Conservation (phyloP, 2,329 filamentous ascomycete genomes). For the Aspergillus quadricinctus region DNA sequence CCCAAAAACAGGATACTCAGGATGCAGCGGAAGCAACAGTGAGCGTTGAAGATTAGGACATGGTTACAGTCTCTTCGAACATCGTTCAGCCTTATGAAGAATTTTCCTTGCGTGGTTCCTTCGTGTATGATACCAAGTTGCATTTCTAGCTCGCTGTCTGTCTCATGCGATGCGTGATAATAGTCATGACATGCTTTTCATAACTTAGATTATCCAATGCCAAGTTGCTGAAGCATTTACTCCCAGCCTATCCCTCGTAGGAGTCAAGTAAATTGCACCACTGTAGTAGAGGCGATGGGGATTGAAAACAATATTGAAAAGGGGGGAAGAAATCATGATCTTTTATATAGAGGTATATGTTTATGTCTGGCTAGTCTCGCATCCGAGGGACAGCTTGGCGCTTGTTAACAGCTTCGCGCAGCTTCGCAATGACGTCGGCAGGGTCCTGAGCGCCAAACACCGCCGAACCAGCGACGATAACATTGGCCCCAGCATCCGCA, state of each 20-base stretch:
- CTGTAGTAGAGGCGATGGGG: background rate
- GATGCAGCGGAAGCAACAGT: background rate
- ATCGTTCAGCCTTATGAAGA: background rate
- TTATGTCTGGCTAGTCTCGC: slow-evolving; percentile 10
- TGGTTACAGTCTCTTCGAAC: background rate
- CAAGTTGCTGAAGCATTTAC: too few species aligned
- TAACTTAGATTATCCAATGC: background rate
- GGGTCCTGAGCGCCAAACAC: slow-evolving; percentile 93
- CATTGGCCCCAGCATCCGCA: slow-evolving; percentile 91
- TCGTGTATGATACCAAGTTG: background rate
- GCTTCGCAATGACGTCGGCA: slow-evolving; percentile 73
- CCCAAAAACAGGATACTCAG: background rate
- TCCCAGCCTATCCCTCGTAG: too few species aligned
- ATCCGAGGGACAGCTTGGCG: slow-evolving; percentile 22
- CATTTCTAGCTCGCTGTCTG: background rate
- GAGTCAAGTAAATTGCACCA: background rate
- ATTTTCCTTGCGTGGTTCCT: background rate
- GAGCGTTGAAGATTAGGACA: background rate
- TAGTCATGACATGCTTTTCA: background rate
- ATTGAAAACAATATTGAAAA: background rate
- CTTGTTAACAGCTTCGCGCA: slow-evolving; percentile 74
- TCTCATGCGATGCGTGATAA: background rate
- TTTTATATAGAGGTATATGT: background rate
- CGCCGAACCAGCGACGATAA: slow-evolving; percentile 94
- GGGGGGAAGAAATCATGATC: background rate